Base-by-base conservation (phyloP, 1,139 yeast species). In the Kodamaea suecica region DNA sequence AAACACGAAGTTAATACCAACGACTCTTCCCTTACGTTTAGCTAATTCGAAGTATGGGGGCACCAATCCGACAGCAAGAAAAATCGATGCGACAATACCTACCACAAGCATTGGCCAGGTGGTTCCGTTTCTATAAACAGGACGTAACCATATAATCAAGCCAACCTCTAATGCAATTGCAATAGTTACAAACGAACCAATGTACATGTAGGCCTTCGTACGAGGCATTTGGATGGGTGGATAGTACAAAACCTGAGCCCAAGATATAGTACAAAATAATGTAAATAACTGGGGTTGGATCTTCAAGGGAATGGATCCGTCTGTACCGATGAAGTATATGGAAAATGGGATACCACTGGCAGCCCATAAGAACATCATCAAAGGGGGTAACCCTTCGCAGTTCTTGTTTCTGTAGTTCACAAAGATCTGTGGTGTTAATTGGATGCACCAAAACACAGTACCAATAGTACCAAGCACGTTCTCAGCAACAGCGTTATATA, bases 371-470 rank as follows among this genome's bases (percentile, higher is more conserved):
- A 86, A 74, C 76, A 86, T 70, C 95, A 88, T 87, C 27, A 73
- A 14, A 2, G 92, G 87, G 0, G 95, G 95, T 10, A 88, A 59
- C 0, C 97, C 97, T 28, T 80, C 84, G 43, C 95, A 84, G 52
- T 85, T 76, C 50, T 88, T 87, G n/a, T 71, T 71, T 37, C 68
- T 66, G 61, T 73, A 86, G 55, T 90, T 88, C 52, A 78, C 66
- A 35, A 78, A 66, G 34, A 88, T 80, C 56, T 88, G 97, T 2
- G 97, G 97, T 2, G 86, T 70, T 45, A 88, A 65, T 59, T 90
- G 97, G 44, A 88, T 64, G 57, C 96, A 88, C 96, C 97, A 90
- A 42, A 85, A 71, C 4, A 88, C 77, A 1, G 97, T 88, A 11
- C 95, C 97, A 2, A 84, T 70, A 6, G 95, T 86, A n/a, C 86